Conservation (phyloP, 306 rosid genomes). For the Lathyrus oleraceus region DNA sequence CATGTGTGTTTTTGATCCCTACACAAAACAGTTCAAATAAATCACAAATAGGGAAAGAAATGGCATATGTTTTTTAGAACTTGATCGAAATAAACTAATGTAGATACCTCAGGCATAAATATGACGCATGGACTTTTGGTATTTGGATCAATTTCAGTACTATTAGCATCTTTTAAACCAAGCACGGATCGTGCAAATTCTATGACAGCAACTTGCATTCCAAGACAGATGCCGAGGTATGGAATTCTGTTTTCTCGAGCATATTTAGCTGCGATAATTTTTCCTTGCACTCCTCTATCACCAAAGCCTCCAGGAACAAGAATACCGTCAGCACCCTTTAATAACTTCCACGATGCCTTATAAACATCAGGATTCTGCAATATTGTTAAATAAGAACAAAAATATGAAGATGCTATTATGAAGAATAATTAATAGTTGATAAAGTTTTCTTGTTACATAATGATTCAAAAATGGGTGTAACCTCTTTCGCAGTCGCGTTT, state of each 20-base stretch:
- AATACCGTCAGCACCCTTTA: slow-evolving; percentile 92
- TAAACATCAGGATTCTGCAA: slow-evolving; percentile 68
- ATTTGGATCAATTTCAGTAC: slow-evolving; percentile 80
- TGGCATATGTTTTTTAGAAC: neutral
- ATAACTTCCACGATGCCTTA: slow-evolving; percentile 77
- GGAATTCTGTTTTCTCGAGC: slow-evolving; percentile 86
- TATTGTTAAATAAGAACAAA: slow-evolving; percentile 33
- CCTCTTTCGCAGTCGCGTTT: slow-evolving; percentile 63
- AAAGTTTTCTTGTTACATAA: neutral
- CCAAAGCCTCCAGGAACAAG: slow-evolving; percentile 98
- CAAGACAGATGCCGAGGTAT: slow-evolving; percentile 88
- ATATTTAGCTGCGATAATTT: slow-evolving; percentile 82
- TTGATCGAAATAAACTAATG: slow-evolving; percentile 5
- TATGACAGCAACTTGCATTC: slow-evolving; percentile 92
- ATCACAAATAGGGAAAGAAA: slow-evolving; percentile 1
- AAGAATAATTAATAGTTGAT: slow-evolving; percentile 9
- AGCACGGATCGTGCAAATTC: slow-evolving; percentile 85
- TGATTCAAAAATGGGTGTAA: slow-evolving; percentile 34
- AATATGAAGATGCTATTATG: neutral
- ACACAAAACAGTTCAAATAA: slow-evolving; percentile 6
- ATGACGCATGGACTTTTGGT: slow-evolving; percentile 74
- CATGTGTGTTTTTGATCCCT: slow-evolving; percentile 97
- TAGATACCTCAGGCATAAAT: slow-evolving; percentile 95
- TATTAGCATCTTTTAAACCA: slow-evolving; percentile 73
- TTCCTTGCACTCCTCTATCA: slow-evolving; percentile 88